Conservation (phyloP, 2,329 filamentous ascomycete species). For the Fusarium odoratissimum region DNA sequence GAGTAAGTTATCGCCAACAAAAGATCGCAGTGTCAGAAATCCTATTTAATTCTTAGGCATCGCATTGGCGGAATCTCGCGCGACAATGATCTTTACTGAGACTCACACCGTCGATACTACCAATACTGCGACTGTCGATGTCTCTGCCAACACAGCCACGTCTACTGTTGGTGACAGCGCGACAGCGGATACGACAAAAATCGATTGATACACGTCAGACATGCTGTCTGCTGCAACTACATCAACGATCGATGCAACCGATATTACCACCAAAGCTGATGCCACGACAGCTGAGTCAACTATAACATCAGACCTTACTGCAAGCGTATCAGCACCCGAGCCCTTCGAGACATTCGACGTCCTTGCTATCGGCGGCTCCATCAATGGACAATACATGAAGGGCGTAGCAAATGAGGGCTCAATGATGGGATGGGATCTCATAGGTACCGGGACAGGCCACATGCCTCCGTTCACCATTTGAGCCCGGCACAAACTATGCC, state of each 20-base stretch:
- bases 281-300: neutral
- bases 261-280: neutral
- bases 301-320: neutral
- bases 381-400: neutral
- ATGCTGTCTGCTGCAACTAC: neutral
- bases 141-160: neutral
- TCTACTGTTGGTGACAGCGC: neutral
- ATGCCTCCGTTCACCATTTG: neutral
- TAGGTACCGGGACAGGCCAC: neutral
- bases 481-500: neutral
- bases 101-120: neutral
- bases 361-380: neutral
- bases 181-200: rapidly evolving
- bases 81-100: neutral
- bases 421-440: neutral
- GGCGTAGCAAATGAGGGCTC: neutral
- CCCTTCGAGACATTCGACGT: neutral
- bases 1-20: neutral
- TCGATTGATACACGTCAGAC: neutral
- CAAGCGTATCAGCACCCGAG: neutral
- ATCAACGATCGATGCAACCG: neutral
- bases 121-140: neutral
- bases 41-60: neutral
- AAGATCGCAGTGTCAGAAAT: too few species aligned
- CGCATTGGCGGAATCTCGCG: neutral